Percentiles rank a stretch among this genome's conserved stretches.
phyloP scores from a whole-genome alignment of 768 basidiomycete species.

The Lentinula sp. region DNA sequence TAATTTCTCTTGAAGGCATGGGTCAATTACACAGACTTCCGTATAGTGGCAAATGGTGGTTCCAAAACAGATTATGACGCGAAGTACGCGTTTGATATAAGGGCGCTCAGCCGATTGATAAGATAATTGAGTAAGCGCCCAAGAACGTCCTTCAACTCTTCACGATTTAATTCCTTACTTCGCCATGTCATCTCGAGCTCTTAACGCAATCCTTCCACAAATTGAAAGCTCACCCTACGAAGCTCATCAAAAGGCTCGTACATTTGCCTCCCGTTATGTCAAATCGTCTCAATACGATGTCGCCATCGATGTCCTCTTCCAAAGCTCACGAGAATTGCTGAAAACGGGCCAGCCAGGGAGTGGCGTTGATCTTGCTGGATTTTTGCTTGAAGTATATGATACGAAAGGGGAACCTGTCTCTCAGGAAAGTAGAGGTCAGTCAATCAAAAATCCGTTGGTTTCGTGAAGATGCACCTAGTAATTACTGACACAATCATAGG shows the following conservation, averaged over 20 bases:
- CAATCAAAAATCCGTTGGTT: not conserved
- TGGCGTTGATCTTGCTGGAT: constrained; percentile 78
- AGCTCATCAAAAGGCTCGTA: constrained; percentile 95
- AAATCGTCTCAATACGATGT: constrained; percentile 78
- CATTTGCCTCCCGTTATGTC: constrained; percentile 83
- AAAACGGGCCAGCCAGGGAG: constrained; percentile 87
- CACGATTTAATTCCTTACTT: not conserved
- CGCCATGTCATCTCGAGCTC: constrained; percentile 51
- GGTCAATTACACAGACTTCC: not conserved
- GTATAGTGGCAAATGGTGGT: not conserved
- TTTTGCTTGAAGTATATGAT: constrained; percentile 82
- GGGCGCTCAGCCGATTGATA: not conserved
- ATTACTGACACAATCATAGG: constrained; percentile 36
- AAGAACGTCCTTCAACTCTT: not conserved
- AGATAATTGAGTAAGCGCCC: not conserved
- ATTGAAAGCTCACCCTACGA: constrained; percentile 79
- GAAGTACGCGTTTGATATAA: not conserved
- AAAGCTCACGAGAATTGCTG: constrained; percentile 79
- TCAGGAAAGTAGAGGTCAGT: constrained; percentile 79
- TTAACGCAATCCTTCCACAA: constrained; percentile 70
- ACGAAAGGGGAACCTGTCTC: constrained; percentile 61
- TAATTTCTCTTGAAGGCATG: constrained; percentile 68
- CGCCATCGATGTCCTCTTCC: constrained; percentile 91
- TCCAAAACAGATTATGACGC: not conserved
- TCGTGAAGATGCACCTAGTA: constrained; percentile 1